Evolutionary conservation across 495 filamentous ascomycete genomes (phyloP).

Genomic region (Hypoxylon fuscum): DNA sequence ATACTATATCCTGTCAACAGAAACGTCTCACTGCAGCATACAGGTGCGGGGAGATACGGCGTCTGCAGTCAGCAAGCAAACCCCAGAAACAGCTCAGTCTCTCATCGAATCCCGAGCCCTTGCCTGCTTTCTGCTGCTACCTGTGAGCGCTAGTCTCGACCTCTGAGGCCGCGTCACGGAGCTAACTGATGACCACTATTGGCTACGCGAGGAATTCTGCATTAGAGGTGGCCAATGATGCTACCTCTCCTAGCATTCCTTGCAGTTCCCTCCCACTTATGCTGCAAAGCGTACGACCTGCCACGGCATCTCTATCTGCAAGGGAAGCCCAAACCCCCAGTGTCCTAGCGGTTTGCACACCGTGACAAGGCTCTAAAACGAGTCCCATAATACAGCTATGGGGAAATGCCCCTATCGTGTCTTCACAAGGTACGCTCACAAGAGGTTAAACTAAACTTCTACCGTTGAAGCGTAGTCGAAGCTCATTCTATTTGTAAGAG

Average conservation of each 20-base stretch:
- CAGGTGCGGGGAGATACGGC: constrained; percentile 40
- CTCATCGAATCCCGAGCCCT: constrained; percentile 34
- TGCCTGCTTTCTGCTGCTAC: constrained; percentile 16
- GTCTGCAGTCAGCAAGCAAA: constrained; percentile 42
- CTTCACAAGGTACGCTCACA: neutral
- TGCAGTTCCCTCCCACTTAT: constrained; percentile 2
- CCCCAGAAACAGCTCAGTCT: constrained; percentile 29
- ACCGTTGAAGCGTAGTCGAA: neutral
- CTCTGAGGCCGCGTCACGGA: constrained; percentile 29
- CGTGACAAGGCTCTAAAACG: constrained; percentile 8
- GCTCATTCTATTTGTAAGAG: neutral
- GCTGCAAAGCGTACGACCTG: constrained; percentile 1
- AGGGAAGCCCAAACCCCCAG: constrained; percentile 1
- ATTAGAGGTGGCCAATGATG: constrained; percentile 14
- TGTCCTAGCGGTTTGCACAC: constrained; percentile 12
- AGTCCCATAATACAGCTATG: neutral
- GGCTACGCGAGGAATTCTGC: constrained; percentile 12
- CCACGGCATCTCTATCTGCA: constrained; percentile 7
- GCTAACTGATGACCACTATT: constrained; percentile 9
- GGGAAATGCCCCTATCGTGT: neutral
- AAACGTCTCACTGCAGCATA: constrained; percentile 37
- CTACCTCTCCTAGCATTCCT: constrained; percentile 8
- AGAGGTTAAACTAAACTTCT: neutral
- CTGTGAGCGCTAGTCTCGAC: constrained; percentile 9
- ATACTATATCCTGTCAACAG: constrained; percentile 20